A percentile compares a stretch with the other conserved stretches of the same genome.
Evolutionary conservation across 257 asterid genomes (phyloP).

Genomic region (Solanum tacnaense): DNA sequence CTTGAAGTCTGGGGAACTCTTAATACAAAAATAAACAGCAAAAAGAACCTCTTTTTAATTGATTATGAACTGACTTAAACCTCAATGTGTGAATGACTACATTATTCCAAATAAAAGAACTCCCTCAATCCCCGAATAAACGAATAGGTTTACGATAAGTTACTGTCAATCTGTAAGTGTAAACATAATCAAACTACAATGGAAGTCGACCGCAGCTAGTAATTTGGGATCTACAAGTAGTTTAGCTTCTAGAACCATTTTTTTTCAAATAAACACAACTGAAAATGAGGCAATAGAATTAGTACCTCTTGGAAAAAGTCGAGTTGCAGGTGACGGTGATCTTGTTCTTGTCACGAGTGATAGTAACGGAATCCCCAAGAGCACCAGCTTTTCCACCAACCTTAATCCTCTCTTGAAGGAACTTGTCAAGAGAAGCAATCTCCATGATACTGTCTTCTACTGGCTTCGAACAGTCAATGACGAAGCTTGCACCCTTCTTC

Average conservation of each 20-base stretch:
- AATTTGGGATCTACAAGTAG: neutral
- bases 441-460: slow-evolving; percentile 3
- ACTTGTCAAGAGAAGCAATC: slow-evolving; percentile 5
- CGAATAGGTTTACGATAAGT: neutral
- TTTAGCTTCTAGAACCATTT: neutral
- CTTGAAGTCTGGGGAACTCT: neutral
- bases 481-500: slow-evolving; percentile 39
- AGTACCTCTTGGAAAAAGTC: slow-evolving; percentile 14
- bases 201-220: neutral
- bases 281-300: neutral
- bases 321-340: neutral
- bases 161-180: neutral
- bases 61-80: neutral
- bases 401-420: slow-evolving; percentile 2
- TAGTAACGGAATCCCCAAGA: neutral
- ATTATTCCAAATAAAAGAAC: neutral
- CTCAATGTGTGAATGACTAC: neutral
- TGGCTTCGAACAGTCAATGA: slow-evolving; percentile 5
- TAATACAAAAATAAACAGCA: neutral
- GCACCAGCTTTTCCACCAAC: slow-evolving; percentile 13
- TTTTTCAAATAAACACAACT: neutral
- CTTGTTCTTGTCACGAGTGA: neutral
- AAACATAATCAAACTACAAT: neutral
- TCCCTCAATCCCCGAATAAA: neutral
- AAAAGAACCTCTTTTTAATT: neutral